A percentile compares a stretch with the other conserved stretches of the same genome.
phyloP scores from a whole-genome alignment of 179 eudicot genomes.

The Drosera spatulata region DNA sequence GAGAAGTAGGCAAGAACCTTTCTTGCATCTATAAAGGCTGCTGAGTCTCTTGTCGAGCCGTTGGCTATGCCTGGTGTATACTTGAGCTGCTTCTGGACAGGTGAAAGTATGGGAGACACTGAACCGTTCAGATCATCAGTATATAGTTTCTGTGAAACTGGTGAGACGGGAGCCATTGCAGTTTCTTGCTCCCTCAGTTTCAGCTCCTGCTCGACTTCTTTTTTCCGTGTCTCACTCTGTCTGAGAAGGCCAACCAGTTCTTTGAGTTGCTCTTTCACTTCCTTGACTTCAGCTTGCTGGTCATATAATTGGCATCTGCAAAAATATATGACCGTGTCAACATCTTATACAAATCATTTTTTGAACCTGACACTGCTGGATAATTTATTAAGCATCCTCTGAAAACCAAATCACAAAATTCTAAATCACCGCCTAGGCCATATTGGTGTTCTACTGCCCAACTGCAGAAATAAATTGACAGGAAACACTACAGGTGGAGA shows the following conservation, averaged over 20 bases:
- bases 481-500: background rate
- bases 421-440: too few species aligned
- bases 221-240: conserved; percentile 87
- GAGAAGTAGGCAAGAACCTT: conserved; percentile 39
- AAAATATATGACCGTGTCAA: background rate
- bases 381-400: too few species aligned
- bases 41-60: conserved; percentile 63
- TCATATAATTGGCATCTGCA: conserved; percentile 83
- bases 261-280: conserved; percentile 87
- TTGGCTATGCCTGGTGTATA: conserved; percentile 91
- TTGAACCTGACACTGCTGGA: too few species aligned
- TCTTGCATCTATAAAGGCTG: conserved; percentile 67
- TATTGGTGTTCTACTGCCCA: too few species aligned
- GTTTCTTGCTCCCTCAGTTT: conserved; percentile 79
- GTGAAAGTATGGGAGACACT: conserved; percentile 68
- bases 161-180: conserved; percentile 55
- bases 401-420: too few species aligned
- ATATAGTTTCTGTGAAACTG: conserved; percentile 55
- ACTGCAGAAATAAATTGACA: too few species aligned
- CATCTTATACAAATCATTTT: too few species aligned
- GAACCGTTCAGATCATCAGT: conserved; percentile 67
- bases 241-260: conserved; percentile 78
- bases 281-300: conserved; percentile 71
- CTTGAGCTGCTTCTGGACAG: conserved; percentile 92
- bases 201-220: conserved; percentile 89